phyloP scores from a whole-genome alignment of 495 filamentous ascomycete species.

The Cercophora samala region DNA sequence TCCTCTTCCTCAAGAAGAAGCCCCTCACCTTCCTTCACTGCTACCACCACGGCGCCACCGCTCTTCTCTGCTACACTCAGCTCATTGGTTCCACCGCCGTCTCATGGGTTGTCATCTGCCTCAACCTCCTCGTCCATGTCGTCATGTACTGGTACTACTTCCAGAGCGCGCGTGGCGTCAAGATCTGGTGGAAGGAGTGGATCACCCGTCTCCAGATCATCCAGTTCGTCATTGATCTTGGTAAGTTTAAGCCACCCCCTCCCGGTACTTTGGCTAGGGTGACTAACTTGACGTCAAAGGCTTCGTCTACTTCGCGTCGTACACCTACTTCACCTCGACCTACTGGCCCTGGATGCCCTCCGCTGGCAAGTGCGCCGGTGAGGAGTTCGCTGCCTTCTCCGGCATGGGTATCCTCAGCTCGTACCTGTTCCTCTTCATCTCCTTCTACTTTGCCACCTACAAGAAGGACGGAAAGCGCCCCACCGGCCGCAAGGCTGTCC shows the following conservation, averaged over 20 bases:
- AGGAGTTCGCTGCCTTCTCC: slow-evolving; percentile 94
- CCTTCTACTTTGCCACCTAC: slow-evolving; percentile 97
- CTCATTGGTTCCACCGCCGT: slow-evolving; percentile 75
- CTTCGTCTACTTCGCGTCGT: slow-evolving; percentile 94
- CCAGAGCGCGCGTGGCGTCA: slow-evolving; percentile 75
- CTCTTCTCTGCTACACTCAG: slow-evolving; percentile 82
- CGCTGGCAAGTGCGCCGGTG: slow-evolving; percentile 81
- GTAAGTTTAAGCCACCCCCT: slow-evolving; percentile 42
- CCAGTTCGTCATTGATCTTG: slow-evolving; percentile 77
- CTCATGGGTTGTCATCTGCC: slow-evolving; percentile 71
- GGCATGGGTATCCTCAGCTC: slow-evolving; percentile 88
- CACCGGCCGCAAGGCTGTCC: slow-evolving; percentile 54
- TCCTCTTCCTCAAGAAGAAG: slow-evolving; percentile 86
- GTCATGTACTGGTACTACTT: slow-evolving; percentile 81
- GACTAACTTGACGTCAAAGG: slow-evolving; percentile 39
- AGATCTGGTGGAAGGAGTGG: slow-evolving; percentile 90
- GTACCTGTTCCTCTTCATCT: slow-evolving; percentile 97
- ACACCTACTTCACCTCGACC: slow-evolving; percentile 87
- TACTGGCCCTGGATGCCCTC: slow-evolving; percentile 88
- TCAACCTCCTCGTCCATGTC: slow-evolving; percentile 76
- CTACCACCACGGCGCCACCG: slow-evolving; percentile 80
- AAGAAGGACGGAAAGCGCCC: slow-evolving; percentile 72
- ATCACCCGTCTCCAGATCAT: slow-evolving; percentile 82
- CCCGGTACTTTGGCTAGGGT: neutral
- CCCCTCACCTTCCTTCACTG: slow-evolving; percentile 83